Conservation (phyloP, 2,329 filamentous ascomycete species). For the Aspergillus felis region DNA sequence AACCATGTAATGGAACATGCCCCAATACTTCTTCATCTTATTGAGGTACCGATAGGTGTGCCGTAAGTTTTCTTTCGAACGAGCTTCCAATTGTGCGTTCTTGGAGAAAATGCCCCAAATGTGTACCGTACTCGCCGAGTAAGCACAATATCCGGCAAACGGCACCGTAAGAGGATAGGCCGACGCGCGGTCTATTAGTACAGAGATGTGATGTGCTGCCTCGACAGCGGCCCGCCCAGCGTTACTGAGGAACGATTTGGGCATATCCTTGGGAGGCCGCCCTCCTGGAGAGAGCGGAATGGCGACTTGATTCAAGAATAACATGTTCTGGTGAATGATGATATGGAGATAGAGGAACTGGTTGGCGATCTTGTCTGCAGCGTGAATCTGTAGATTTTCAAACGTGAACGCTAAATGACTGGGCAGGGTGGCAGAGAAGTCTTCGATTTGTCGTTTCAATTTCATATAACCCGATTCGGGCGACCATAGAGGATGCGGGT, state of each 20-base stretch:
- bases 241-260: constrained; percentile 71
- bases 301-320: constrained; percentile 87
- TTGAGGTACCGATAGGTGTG: constrained; percentile 86
- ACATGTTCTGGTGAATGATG: constrained; percentile 78
- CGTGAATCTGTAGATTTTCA: constrained; percentile 81
- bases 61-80: constrained; percentile 77
- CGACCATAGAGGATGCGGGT: constrained; percentile 75
- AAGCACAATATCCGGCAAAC: constrained; percentile 92
- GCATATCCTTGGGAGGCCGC: constrained; percentile 64
- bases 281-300: constrained; percentile 64
- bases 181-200: constrained; percentile 74
- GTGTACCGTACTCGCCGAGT: constrained; percentile 90
- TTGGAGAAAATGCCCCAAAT: constrained; percentile 88
- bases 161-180: constrained; percentile 80
- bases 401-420: constrained; percentile 66
- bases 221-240: constrained; percentile 72
- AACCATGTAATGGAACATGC: constrained; percentile 96
- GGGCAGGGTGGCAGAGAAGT: constrained; percentile 67
- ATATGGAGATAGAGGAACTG: constrained; percentile 93
- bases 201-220: constrained; percentile 82
- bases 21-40: constrained; percentile 97
- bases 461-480: constrained; percentile 70
- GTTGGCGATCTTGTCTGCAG: constrained; percentile 78
- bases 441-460: constrained; percentile 67
- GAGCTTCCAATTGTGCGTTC: constrained; percentile 68